Evolutionary conservation across 1,284 basidiomycete genomes (phyloP), one percentile per base, ranked within the genome.

Genomic region (Microbotryomycetes sp.): DNA sequence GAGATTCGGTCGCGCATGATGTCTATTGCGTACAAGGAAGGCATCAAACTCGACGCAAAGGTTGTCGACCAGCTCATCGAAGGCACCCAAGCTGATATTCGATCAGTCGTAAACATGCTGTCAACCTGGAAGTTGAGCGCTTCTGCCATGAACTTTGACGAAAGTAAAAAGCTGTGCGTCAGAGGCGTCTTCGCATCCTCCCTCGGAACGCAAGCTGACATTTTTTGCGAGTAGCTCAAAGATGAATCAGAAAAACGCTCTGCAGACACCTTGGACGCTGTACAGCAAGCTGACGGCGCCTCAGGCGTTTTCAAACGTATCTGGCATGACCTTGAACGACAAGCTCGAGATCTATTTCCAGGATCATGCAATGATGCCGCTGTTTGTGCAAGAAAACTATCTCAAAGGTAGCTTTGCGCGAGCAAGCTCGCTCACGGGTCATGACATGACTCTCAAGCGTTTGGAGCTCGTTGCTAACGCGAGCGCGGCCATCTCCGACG

Each of bases 281-380:
- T 88, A 86, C 24, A 82, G 84, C 64, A 90, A 89, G 75, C 81
- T 98, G 57, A 81, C 91, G 5, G 88, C 89, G 5, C 92, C 93
- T 4, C 90, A 94, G 71, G 79, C 91, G 65, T 98, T 94, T 76
- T 87, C 88, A 4, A 74, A 81, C 18, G 94, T 88, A 0, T 84
- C 85, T 52, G 82, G 86, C 54, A 86, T 92, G 74, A 86, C 87
- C 0, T 78, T 98, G 7, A 84, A 82, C 52, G 91, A 97, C 70
- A 97, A 97, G 78, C 89, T 96, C 78, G 93, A 97, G 66, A 77
- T 90, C 64, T 98, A 97, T 76, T 98, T 97, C 77, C 91, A 97
- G 64, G 96, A 98, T 73, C 88, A 91, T 71, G 83, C 86, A 1
- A 90, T 97, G 70, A 83, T 98, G 53, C 94, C 94, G 0, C 77